A percentile compares a stretch with the other conserved stretches of the same genome.
Conservation (phyloP, 305 asterid genomes). For the Plantago rigida region DNA sequence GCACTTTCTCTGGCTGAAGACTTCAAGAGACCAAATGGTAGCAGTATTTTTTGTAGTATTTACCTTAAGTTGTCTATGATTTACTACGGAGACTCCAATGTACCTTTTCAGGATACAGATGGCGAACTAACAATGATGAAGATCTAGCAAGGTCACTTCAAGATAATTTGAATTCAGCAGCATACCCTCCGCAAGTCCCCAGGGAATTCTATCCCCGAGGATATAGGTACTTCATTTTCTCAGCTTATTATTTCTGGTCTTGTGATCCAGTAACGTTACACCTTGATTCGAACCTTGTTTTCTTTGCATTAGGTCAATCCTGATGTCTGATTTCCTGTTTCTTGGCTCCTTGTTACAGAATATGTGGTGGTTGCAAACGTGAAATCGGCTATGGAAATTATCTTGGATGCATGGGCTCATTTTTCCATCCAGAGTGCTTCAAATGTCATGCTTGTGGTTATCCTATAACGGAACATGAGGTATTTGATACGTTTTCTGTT, state of each 20-base stretch:
- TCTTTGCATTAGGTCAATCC: neutral
- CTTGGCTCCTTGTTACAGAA: constrained; percentile 37
- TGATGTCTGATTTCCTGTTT: constrained; percentile 17
- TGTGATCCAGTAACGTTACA: neutral
- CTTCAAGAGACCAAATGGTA: constrained; percentile 63
- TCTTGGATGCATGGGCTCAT: constrained; percentile 87
- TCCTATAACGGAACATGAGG: constrained; percentile 94
- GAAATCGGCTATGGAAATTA: constrained; percentile 78
- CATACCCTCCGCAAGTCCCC: constrained; percentile 45
- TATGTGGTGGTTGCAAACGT: constrained; percentile 72
- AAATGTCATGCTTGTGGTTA: constrained; percentile 66
- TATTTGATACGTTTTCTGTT: constrained; percentile 46
- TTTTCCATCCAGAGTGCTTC: constrained; percentile 90
- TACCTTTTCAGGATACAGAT: constrained; percentile 42
- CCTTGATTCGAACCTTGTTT: neutral
- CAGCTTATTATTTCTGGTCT: constrained; percentile 6
- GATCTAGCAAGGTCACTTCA: constrained; percentile 49
- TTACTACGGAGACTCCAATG: neutral
- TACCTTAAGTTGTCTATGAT: neutral
- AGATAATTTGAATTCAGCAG: constrained; percentile 44
- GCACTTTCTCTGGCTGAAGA: constrained; percentile 77
- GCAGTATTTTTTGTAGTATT: constrained; percentile 26
- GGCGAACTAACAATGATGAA: constrained; percentile 49
- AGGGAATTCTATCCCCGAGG: constrained; percentile 47
- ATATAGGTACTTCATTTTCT: constrained; percentile 34